phyloP scores from a whole-genome alignment of 23 red algal species.

The Gracilaria gracilis region DNA sequence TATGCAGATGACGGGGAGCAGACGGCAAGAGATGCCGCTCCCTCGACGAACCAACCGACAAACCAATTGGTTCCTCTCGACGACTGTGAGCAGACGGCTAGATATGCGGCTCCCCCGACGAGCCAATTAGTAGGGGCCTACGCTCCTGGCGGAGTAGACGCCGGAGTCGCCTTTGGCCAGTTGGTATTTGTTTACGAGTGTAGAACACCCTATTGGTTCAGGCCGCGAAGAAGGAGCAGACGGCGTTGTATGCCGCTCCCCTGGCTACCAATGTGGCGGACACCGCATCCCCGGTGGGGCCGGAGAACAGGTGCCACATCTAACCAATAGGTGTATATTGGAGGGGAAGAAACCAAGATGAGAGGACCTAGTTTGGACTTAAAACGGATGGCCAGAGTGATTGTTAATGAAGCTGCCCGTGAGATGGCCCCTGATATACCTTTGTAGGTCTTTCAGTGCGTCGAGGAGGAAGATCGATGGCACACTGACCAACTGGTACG shows the following conservation, averaged over 20 bases:
- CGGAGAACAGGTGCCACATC: background rate
- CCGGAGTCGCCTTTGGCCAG: too few relatives aligned
- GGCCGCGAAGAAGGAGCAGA: background rate
- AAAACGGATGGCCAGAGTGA: background rate
- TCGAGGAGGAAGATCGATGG: too few relatives aligned
- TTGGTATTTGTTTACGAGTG: too few relatives aligned
- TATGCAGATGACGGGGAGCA: background rate
- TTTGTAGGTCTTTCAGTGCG: too few relatives aligned
- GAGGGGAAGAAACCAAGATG: background rate
- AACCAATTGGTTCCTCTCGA: too few relatives aligned
- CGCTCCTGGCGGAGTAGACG: too few relatives aligned
- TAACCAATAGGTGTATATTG: background rate
- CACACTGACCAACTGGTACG: too few relatives aligned
- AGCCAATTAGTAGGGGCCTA: too few relatives aligned
- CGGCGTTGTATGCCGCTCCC: background rate
- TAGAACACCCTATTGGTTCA: too few relatives aligned
- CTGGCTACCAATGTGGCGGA: background rate
- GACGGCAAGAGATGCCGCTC: background rate
- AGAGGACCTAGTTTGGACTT: background rate
- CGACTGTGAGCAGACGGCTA: too few relatives aligned
- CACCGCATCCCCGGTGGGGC: background rate
- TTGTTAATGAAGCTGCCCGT: background rate
- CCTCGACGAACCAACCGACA: background rate
- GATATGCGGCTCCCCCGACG: too few relatives aligned
- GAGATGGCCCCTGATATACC: too few relatives aligned